phyloP scores from a whole-genome alignment of 1,139 yeast genomes.

The Pichia sp. region DNA sequence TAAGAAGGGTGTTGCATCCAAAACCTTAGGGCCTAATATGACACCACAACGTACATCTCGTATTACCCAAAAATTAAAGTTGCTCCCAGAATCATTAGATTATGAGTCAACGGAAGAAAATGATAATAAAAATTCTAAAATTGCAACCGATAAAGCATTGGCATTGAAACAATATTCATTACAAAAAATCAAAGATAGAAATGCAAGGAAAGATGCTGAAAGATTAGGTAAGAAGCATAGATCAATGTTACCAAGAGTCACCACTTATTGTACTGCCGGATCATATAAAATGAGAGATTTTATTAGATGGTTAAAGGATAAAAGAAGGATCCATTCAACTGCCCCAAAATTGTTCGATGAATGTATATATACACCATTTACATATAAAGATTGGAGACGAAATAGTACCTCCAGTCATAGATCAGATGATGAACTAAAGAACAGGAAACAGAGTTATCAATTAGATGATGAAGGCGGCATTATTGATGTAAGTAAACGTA shows the following conservation, averaged over 20 bases:
- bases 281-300: constrained; percentile 85
- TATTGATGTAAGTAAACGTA: constrained; percentile 68
- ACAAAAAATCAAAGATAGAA: constrained; percentile 76
- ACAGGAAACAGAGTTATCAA: constrained; percentile 32
- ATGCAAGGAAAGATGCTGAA: constrained; percentile 93
- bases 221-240: constrained; percentile 87
- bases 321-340: constrained; percentile 67
- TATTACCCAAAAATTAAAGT: constrained; percentile 78
- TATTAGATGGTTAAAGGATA: constrained; percentile 75
- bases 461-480: constrained; percentile 94
- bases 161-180: constrained; percentile 34
- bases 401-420: constrained; percentile 9
- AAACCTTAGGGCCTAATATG: constrained; percentile 28
- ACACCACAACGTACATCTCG: constrained; percentile 88
- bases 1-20: constrained; percentile 1
- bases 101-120: constrained; percentile 32
- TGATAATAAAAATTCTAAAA: neutral
- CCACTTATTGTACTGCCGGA: constrained; percentile 94
- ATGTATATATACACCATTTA: constrained; percentile 85
- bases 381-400: constrained; percentile 68
- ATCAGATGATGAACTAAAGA: constrained; percentile 1
- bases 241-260: constrained; percentile 76
- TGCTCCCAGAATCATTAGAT: constrained; percentile 67
- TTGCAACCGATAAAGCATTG: constrained; percentile 5
- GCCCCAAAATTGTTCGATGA: constrained; percentile 88